These are phyloP conservation scores for Penicillium crystallinum DNA, from an alignment of 495 filamentous ascomycete species.

Conservation along the genomic window DNA sequence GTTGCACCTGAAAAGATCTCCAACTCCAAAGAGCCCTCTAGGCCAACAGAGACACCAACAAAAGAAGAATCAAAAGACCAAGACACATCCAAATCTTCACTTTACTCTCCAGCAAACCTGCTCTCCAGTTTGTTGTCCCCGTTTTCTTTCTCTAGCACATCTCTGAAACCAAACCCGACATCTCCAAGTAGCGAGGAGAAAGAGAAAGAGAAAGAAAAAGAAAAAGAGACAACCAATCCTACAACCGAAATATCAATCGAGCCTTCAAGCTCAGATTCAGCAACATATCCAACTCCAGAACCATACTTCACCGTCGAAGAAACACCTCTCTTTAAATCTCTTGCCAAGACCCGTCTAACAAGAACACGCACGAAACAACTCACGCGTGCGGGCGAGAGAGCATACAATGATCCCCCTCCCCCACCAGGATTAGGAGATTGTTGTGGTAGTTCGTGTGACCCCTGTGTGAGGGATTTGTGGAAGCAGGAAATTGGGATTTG, in stretches of 20 bases:
- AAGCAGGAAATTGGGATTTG: slow-evolving; percentile 35
- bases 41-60: neutral
- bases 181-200: too few species aligned
- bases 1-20: neutral
- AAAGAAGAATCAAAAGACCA: neutral
- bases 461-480: slow-evolving; percentile 40
- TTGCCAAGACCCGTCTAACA: slow-evolving; percentile 28
- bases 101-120: neutral
- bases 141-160: neutral
- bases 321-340: slow-evolving; percentile 27
- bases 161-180: neutral
- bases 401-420: slow-evolving; percentile 33
- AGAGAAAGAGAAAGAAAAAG: neutral
- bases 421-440: slow-evolving; percentile 34
- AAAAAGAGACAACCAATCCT: neutral
- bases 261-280: neutral
- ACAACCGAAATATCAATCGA: slow-evolving; percentile 4
- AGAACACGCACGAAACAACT: slow-evolving; percentile 38
- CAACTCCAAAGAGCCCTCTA: neutral
- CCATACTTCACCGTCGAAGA: slow-evolving; percentile 24
- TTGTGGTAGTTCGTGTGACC: slow-evolving; percentile 42
- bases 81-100: neutral
- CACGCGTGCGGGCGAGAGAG: slow-evolving; percentile 30
- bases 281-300: slow-evolving; percentile 4
- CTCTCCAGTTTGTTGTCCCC: slow-evolving; percentile 4